These are phyloP conservation scores for Puccinia polysora DNA, from an alignment of 1,284 basidiomycete species.

Conservation along the genomic window DNA sequence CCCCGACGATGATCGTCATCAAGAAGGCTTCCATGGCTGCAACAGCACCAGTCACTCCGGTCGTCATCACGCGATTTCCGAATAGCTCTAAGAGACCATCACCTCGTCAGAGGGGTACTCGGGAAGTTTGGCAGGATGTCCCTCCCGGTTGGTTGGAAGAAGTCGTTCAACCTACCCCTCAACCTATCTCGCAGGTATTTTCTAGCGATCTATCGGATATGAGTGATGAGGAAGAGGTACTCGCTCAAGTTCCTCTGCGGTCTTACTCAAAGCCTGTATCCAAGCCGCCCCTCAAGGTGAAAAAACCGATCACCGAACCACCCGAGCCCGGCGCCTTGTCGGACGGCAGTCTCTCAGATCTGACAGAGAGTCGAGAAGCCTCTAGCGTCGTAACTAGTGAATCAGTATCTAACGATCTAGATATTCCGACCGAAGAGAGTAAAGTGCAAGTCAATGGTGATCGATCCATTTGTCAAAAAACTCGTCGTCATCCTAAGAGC, in stretches of 20 bases:
- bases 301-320: neutral
- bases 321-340: neutral
- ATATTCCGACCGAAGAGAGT: neutral
- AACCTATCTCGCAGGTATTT: conserved; percentile 11
- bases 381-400: conserved; percentile 3
- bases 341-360: conserved; percentile 12
- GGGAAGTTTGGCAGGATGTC: conserved; percentile 24
- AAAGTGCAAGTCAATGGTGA: neutral
- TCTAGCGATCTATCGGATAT: conserved; percentile 37
- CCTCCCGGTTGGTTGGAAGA: conserved; percentile 37
- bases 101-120: neutral
- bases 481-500: neutral
- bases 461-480: neutral
- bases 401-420: neutral
- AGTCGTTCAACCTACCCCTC: conserved; percentile 1
- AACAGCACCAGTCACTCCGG: neutral
- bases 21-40: conserved; percentile 2
- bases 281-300: neutral
- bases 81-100: conserved; percentile 16
- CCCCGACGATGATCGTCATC: conserved; percentile 28
- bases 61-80: neutral
- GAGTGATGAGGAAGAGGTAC: conserved; percentile 23
- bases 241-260: neutral
- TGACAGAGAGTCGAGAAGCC: conserved; percentile 12
- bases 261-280: neutral